These are phyloP conservation scores for Exidia glandulosa DNA, from an alignment of 768 basidiomycete species.

Conservation along the genomic window DNA sequence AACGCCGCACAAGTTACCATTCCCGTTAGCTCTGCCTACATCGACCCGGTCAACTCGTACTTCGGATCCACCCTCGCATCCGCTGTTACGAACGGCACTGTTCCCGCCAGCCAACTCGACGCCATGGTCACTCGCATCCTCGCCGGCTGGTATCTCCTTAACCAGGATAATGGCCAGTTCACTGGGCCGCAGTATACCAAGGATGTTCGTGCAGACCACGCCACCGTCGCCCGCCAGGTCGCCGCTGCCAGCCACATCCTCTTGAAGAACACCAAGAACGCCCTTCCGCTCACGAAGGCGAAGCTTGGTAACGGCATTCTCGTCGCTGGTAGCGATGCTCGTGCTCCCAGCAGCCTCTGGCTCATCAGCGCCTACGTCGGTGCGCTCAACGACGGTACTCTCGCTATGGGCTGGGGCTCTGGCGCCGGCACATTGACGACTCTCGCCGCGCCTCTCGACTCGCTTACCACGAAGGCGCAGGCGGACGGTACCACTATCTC, in stretches of 20 bases:
- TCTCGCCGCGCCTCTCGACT: slow-evolving; percentile 39
- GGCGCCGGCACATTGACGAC: slow-evolving; percentile 70
- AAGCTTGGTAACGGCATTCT: slow-evolving; percentile 5
- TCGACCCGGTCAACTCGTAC: slow-evolving; percentile 1
- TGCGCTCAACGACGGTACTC: neutral
- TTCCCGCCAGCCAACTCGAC: slow-evolving; percentile 12
- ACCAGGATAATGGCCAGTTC: slow-evolving; percentile 15
- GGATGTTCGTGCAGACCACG: slow-evolving; percentile 20
- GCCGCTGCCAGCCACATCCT: slow-evolving; percentile 26
- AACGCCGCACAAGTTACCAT: slow-evolving; percentile 12
- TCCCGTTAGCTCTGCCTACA: neutral
- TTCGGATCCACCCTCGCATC: slow-evolving; percentile 20
- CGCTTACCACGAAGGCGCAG: slow-evolving; percentile 6
- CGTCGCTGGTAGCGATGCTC: slow-evolving; percentile 3
- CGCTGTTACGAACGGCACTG: slow-evolving; percentile 21
- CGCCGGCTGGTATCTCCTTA: slow-evolving; percentile 16
- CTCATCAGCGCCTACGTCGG: neutral
- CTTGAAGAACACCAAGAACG: slow-evolving; percentile 23
- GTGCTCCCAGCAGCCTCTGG: neutral
- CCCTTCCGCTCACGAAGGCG: slow-evolving; percentile 16
- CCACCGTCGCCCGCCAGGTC: slow-evolving; percentile 22
- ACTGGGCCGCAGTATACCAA: neutral
- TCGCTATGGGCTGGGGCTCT: slow-evolving; percentile 3
- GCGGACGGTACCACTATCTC: neutral
- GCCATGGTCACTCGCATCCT: slow-evolving; percentile 30